Base-by-base conservation (phyloP, 805 yeast genomes). In the Metschnikowia picachoensis region DNA sequence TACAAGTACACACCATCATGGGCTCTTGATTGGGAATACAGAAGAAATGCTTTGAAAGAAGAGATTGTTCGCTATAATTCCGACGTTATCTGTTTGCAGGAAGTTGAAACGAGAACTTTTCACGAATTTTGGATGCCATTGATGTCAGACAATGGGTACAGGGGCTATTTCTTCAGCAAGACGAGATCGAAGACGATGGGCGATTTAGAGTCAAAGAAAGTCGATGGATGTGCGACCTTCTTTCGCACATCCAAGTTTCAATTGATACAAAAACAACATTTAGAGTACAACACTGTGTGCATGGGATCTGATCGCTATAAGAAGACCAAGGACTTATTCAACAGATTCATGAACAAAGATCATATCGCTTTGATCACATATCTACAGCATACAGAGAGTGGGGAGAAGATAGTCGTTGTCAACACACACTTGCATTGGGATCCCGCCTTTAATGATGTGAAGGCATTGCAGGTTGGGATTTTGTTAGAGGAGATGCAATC, bases 401-500 rank as follows among this genome's bases (percentile, higher is more conserved):
- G 91, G 14, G 86, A 84, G 61, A 77, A 78, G 51, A 67, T 92
- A 33, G 74, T 87, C 55, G 73, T 89, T 32, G 90, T 87, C 3
- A 92, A 90, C 59, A 92, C 98, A 0, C 99, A 94, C 74, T 79
- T 94, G 64, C 97, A 92, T 65, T 94, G 99, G 98, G 97, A 94
- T 71, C 99, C 99, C 4, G 88, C 87, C 41, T 87, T 83, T 61
- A 88, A 88, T 62, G 99, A 94, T 68, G 99, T 94, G 46, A 94
- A 94, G 66, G 82, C 97, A 2, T 85, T 94, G 69, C 99, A 94
- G 72, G 94, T 87, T 46, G 97, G 96, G 36, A 85, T 94, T 28
- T 71, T 94, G 52, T 69, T 94, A 58, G 97, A 92, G 58, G 96
- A 94, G 66, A 67, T 95, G 60, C 94, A 88, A 61, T 69, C 70